Conservation (phyloP, 306 rosid genomes). For the Trifolium dubium region DNA sequence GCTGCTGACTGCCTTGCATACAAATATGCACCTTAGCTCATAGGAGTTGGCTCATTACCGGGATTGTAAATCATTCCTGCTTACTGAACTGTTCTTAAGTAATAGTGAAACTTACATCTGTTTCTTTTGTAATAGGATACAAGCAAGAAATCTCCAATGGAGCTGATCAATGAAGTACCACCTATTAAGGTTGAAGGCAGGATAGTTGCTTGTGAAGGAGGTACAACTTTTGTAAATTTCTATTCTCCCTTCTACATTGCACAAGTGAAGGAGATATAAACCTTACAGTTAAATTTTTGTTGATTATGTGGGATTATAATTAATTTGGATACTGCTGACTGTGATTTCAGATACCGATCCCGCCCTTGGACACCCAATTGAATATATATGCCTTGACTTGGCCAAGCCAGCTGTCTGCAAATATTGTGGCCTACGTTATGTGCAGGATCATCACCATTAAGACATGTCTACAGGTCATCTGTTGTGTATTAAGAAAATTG, state of each 20-base stretch:
- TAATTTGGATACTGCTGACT: slow-evolving; percentile 38
- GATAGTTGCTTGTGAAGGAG: slow-evolving; percentile 97
- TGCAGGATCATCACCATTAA: slow-evolving; percentile 88
- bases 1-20: not conserved
- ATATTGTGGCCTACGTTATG: slow-evolving; percentile 83
- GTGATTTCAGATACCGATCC: slow-evolving; percentile 69
- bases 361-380: slow-evolving; percentile 94
- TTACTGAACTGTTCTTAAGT: slow-evolving; percentile 2
- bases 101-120: slow-evolving; percentile 32
- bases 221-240: slow-evolving; percentile 45
- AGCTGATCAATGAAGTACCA: slow-evolving; percentile 94
- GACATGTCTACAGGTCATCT: slow-evolving; percentile 33
- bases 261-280: not conserved
- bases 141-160: slow-evolving; percentile 97
- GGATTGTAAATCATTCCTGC: slow-evolving; percentile 23
- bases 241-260: slow-evolving; percentile 9
- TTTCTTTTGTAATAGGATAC: slow-evolving; percentile 63
- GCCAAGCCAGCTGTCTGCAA: slow-evolving; percentile 85
- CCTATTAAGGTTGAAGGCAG: slow-evolving; percentile 94
- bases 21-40: not conserved
- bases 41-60: not conserved
- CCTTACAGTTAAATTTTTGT: slow-evolving; percentile 3
- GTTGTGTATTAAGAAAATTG: slow-evolving; percentile 37
- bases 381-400: slow-evolving; percentile 85
- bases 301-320: slow-evolving; percentile 18